phyloP scores from a whole-genome alignment of 208 protist species.

The Acanthamoeba triangularis region DNA sequence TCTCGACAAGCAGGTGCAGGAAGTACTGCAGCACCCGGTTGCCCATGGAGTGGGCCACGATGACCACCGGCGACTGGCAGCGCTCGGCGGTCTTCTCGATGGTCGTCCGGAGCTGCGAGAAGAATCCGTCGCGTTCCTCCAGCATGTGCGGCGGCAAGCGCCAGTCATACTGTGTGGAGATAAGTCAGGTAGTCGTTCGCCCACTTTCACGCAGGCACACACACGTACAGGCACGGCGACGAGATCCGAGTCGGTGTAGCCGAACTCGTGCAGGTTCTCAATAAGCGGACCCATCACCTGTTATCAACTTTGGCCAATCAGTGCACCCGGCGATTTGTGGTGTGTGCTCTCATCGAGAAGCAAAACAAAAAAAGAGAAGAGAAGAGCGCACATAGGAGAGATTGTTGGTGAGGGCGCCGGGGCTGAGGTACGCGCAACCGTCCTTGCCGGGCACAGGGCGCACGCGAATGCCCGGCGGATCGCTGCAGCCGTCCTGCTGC shows the following conservation, averaged over 20 bases:
- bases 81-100: slow-evolving; percentile 48
- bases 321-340: background rate
- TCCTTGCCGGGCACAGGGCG: slow-evolving; percentile 37
- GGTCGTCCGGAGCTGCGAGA: background rate
- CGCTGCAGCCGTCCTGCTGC: slow-evolving; percentile 14
- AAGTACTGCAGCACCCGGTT: slow-evolving; percentile 59
- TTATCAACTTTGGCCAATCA: background rate
- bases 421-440: slow-evolving; percentile 26
- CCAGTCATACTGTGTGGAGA: slow-evolving; percentile 9
- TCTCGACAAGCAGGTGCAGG: background rate
- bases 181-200: background rate
- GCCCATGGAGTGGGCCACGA: slow-evolving; percentile 52
- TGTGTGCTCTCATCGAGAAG: background rate
- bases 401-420: slow-evolving; percentile 32
- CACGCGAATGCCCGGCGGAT: slow-evolving; percentile 20
- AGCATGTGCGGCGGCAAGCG: slow-evolving; percentile 52
- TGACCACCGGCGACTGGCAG: slow-evolving; percentile 12
- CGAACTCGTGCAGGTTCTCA: slow-evolving; percentile 17
- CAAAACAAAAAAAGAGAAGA: background rate
- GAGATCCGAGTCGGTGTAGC: slow-evolving; percentile 41
- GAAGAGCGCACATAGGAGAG: slow-evolving; percentile 54
- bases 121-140: slow-evolving; percentile 27
- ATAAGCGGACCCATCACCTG: slow-evolving; percentile 71
- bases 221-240: background rate
- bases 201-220: background rate